These are phyloP conservation scores for Hymenoscyphus occultus DNA, from an alignment of 2,329 filamentous ascomycete genomes.

Conservation along the genomic window DNA sequence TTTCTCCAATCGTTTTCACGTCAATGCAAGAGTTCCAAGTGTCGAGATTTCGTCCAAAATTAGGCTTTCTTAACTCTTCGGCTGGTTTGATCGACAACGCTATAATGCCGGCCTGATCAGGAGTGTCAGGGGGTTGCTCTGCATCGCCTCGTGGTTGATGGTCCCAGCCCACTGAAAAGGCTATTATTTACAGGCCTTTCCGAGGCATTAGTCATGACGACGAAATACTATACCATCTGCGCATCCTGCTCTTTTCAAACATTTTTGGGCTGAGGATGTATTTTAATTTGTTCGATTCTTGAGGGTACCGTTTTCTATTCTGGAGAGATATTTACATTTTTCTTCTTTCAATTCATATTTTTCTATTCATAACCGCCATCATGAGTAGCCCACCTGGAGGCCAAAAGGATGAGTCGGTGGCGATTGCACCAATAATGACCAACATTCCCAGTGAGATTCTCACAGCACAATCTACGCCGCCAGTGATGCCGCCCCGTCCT, in stretches of 20 bases:
- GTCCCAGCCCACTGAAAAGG: neutral
- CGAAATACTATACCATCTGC: neutral
- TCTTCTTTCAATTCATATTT: neutral
- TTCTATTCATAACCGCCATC: neutral
- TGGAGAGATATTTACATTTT: neutral
- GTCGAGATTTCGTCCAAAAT: neutral
- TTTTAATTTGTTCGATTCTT: slow-evolving; percentile 1
- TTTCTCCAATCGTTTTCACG: slow-evolving; percentile 10
- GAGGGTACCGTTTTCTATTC: neutral
- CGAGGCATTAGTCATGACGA: slow-evolving; percentile 2
- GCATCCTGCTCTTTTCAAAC: neutral
- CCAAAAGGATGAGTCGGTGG: neutral
- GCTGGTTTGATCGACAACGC: slow-evolving; percentile 12
- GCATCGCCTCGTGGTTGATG: slow-evolving; percentile 9
- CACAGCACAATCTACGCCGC: slow-evolving; percentile 4
- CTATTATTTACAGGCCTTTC: neutral
- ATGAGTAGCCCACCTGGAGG: neutral
- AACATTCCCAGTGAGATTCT: neutral
- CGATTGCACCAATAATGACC: neutral
- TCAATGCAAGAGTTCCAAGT: slow-evolving; percentile 12
- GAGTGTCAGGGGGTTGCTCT: neutral
- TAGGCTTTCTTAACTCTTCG: slow-evolving; percentile 4
- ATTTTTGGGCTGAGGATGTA: neutral
- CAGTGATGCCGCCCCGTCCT: neutral
- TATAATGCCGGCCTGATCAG: slow-evolving; percentile 3